Percentiles rank a stretch among this genome's conserved stretches.
These are phyloP conservation scores for Blastomyces gilchristii DNA, from an alignment of 2,329 filamentous ascomycete genomes.

Conservation along the genomic window DNA sequence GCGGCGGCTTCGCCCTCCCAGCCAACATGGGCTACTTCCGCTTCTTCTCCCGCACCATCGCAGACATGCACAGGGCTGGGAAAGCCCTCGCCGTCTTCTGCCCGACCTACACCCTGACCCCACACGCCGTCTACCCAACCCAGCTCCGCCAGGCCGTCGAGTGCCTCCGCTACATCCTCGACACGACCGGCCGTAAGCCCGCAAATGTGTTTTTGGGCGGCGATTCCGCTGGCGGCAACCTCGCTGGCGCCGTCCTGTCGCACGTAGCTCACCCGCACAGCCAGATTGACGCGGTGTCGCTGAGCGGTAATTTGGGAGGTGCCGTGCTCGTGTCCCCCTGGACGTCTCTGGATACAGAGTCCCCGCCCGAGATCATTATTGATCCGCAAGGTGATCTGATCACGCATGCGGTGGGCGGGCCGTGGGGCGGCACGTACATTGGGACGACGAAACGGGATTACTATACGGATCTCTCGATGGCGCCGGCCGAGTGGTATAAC, in stretches of 20 bases:
- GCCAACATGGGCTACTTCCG: constrained; percentile 38
- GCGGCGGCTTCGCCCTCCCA: constrained; percentile 47
- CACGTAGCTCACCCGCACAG: constrained; percentile 45
- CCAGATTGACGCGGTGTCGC: constrained; percentile 33
- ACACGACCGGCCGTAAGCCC: constrained; percentile 23
- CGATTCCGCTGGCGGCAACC: constrained; percentile 35
- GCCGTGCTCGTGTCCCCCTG: constrained; percentile 48
- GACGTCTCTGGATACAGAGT: constrained; percentile 38
- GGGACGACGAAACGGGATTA: constrained; percentile 30
- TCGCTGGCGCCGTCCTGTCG: constrained; percentile 25
- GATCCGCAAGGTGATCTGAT: constrained; percentile 41
- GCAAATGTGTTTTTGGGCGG: constrained; percentile 29
- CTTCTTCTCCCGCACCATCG: constrained; percentile 37
- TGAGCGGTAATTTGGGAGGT: constrained; percentile 33
- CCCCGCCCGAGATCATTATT: constrained; percentile 34
- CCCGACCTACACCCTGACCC: constrained; percentile 45
- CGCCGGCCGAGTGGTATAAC: constrained; percentile 44
- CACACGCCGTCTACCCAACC: constrained; percentile 29
- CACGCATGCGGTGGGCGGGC: constrained; percentile 23
- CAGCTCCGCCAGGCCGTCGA: constrained; percentile 32
- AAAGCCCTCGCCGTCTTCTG: constrained; percentile 41
- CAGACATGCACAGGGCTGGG: constrained; percentile 30
- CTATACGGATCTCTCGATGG: constrained; percentile 44
- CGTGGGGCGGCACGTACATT: constrained; percentile 41
- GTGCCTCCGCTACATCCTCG: constrained; percentile 31